A percentile compares a stretch with the other conserved stretches of the same genome.
These are phyloP conservation scores for Odontarrhena argentea DNA, from an alignment of 345 rosid genomes.

Conservation along the genomic window DNA sequence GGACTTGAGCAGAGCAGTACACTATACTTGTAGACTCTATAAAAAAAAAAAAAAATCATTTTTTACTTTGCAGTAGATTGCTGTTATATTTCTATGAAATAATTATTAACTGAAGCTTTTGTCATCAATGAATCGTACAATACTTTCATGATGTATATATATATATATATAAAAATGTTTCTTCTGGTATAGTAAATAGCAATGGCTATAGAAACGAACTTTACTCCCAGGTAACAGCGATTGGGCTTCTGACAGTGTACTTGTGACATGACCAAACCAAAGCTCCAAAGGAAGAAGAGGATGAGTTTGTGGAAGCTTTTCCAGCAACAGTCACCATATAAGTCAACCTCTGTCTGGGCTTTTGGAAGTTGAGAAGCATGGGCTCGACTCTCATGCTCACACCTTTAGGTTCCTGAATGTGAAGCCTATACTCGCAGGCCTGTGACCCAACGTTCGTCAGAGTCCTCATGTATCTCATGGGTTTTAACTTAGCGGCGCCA, in stretches of 20 bases:
- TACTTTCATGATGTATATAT: too few species aligned
- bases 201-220: neutral
- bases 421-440: conserved; percentile 50
- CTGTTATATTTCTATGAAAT: neutral
- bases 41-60: too few species aligned
- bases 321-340: conserved; percentile 52
- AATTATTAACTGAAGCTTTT: too few species aligned
- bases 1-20: too few species aligned
- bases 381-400: conserved; percentile 57
- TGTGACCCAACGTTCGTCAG: conserved; percentile 68
- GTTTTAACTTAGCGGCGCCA: conserved; percentile 35
- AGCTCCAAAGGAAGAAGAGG: conserved; percentile 54
- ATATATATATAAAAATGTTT: too few species aligned
- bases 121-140: too few species aligned
- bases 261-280: conserved; percentile 61
- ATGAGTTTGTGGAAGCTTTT: conserved; percentile 6
- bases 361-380: conserved; percentile 49
- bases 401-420: conserved; percentile 56
- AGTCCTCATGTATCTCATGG: conserved; percentile 46
- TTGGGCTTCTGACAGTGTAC: conserved; percentile 62
- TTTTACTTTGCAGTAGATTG: too few species aligned
- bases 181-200: conserved; percentile 15
- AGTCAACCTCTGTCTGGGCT: conserved; percentile 54
- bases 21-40: too few species aligned
- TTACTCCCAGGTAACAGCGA: conserved; percentile 63